These are phyloP conservation scores for Talaromyces sp. DNA, from an alignment of 2,329 filamentous ascomycete species.

Conservation along the genomic window DNA sequence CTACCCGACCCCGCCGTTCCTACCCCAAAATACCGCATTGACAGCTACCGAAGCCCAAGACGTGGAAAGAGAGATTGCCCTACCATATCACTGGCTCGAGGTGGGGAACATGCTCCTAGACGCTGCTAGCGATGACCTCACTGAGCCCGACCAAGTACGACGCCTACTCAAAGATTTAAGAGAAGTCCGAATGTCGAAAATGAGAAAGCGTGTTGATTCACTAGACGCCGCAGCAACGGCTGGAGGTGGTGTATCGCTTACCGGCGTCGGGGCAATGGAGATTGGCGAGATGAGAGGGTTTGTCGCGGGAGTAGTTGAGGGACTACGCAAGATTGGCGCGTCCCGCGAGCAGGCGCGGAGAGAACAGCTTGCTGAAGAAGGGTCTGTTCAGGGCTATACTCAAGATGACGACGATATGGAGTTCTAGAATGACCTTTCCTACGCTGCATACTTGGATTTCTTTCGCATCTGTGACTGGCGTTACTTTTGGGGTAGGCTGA, in stretches of 20 bases:
- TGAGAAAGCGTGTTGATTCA: slow-evolving; percentile 69
- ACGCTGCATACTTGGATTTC: slow-evolving; percentile 15
- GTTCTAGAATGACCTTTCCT: slow-evolving; percentile 29
- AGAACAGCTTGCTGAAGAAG: slow-evolving; percentile 71
- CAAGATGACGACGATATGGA: slow-evolving; percentile 52
- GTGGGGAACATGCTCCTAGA: slow-evolving; percentile 82
- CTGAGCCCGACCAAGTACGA: slow-evolving; percentile 68
- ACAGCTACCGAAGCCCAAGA: slow-evolving; percentile 58
- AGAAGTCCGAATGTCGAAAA: slow-evolving; percentile 85
- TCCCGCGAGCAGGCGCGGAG: slow-evolving; percentile 73
- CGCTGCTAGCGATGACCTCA: slow-evolving; percentile 78
- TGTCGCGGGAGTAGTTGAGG: slow-evolving; percentile 80
- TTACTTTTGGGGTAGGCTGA: slow-evolving; percentile 23
- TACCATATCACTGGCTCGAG: slow-evolving; percentile 96
- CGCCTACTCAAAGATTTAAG: slow-evolving; percentile 74
- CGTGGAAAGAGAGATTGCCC: slow-evolving; percentile 28
- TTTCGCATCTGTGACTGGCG: slow-evolving; percentile 13
- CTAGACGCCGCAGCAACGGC: slow-evolving; percentile 54
- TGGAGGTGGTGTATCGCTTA: slow-evolving; percentile 67
- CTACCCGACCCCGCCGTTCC: slow-evolving; percentile 66
- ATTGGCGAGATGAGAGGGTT: slow-evolving; percentile 82
- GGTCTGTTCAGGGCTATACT: slow-evolving; percentile 50
- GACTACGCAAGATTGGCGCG: slow-evolving; percentile 75
- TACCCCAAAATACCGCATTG: slow-evolving; percentile 66
- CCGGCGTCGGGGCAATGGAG: slow-evolving; percentile 90